Evolutionary conservation across 805 yeast species (phyloP), one percentile per base, ranked within the genome.

Genomic region (Myxozyma nipponensis): DNA sequence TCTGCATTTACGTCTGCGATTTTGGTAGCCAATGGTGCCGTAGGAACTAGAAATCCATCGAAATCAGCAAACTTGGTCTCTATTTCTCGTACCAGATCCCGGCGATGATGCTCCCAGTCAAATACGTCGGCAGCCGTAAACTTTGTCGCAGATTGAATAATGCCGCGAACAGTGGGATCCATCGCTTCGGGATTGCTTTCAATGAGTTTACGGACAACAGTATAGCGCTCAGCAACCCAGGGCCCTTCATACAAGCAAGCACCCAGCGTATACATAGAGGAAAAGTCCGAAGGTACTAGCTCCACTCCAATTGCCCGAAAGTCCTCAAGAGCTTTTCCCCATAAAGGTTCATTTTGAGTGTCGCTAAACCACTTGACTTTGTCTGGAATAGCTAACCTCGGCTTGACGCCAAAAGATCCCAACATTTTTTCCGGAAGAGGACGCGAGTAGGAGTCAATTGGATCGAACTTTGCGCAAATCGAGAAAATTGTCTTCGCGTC

Each of bases 181-280:
- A 91, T 71, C 44, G 83, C 75, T 30, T 77, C 75, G 10, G 59
- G 54, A 36, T 49, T 26, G 62, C 81, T 77, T 5, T 84, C 74
- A 22, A 78, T 79, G 49, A 86, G 75, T 39, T 84, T 86, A 60
- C 80, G 78, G 34, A 82, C 78, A 21, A 96, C 96, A 56, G 87
- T 82, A 70, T 81, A 89, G 61, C 98, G 79, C 72, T 91, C 98
- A 25, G 95, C 87, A 9, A 93, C 98, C 98, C 98, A 91, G 17
- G 98, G 86, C 51, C 98, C 98, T 64, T 91, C 96, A 66, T 91
- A 91, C 28, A 91, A 76, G 63, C 91, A 85, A 61, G 79, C 79
- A 21, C 98, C 98, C 50, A 91, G 74, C 25, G 84, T 84, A 53
- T 86, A 72, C 44, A 91, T 72, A 3, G 89, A 86, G 18, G 82